Percentiles rank a stretch among this genome's conserved stretches.
Evolutionary conservation across 2,329 filamentous ascomycete species (phyloP).

Genomic region (Cladosporium sphaerospermum): DNA sequence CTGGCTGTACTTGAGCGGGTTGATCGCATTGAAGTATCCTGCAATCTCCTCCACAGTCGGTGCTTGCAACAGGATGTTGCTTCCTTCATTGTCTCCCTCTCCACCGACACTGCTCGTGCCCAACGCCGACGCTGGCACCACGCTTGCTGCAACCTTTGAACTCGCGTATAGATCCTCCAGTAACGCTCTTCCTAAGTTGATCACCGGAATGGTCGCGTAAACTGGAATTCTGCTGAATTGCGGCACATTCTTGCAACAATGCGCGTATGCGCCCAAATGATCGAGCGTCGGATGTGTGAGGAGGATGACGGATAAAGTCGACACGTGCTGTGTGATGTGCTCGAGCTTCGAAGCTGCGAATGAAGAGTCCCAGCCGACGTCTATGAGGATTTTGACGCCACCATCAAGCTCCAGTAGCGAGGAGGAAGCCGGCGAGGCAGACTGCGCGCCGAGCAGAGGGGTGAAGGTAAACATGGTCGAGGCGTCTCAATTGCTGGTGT

Average conservation of each 20-base stretch:
- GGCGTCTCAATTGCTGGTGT: background rate
- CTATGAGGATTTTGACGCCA: slow-evolving; percentile 88
- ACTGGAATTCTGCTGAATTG: slow-evolving; percentile 87
- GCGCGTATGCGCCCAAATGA: slow-evolving; percentile 87
- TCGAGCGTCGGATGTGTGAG: slow-evolving; percentile 88
- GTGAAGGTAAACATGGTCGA: slow-evolving; percentile 89
- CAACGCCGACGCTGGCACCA: slow-evolving; percentile 68
- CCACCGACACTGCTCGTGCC: slow-evolving; percentile 40
- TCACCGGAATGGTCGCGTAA: slow-evolving; percentile 89
- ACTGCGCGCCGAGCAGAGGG: slow-evolving; percentile 83
- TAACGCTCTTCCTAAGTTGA: slow-evolving; percentile 83
- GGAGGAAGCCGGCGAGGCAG: slow-evolving; percentile 78
- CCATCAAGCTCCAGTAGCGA: slow-evolving; percentile 96
- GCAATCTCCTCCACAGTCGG: slow-evolving; percentile 86
- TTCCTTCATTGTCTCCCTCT: slow-evolving; percentile 14
- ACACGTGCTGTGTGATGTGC: slow-evolving; percentile 86
- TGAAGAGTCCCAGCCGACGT: slow-evolving; percentile 91
- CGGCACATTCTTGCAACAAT: slow-evolving; percentile 95
- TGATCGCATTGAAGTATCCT: slow-evolving; percentile 82
- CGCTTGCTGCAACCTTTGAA: slow-evolving; percentile 77
- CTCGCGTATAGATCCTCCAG: slow-evolving; percentile 90
- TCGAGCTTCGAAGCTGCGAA: slow-evolving; percentile 78
- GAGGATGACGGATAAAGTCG: slow-evolving; percentile 86
- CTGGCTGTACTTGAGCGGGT: slow-evolving; percentile 93
- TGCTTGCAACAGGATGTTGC: slow-evolving; percentile 57